phyloP scores from a whole-genome alignment of 805 yeast genomes.

The Metahyphopichia silvanorum region DNA sequence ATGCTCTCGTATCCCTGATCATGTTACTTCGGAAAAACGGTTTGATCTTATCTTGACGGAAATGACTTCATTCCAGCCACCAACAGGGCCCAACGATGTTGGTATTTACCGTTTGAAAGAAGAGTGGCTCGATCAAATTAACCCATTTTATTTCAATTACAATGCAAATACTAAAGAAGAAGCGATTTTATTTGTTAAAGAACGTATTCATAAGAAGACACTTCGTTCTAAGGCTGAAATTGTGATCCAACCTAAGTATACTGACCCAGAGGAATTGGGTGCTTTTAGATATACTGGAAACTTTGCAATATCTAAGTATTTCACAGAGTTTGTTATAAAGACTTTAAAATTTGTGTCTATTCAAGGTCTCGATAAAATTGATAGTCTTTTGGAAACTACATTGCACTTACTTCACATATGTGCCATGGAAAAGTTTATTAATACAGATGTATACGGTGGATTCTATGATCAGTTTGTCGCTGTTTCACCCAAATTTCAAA shows the following conservation, averaged over 20 bases:
- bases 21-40: slow-evolving; percentile 63
- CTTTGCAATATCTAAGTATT: slow-evolving; percentile 51
- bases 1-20: slow-evolving; percentile 69
- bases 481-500: slow-evolving; percentile 26
- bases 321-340: slow-evolving; percentile 50
- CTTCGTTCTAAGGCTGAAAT: slow-evolving; percentile 43
- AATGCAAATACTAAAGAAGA: slow-evolving; percentile 79
- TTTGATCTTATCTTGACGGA: slow-evolving; percentile 54
- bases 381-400: slow-evolving; percentile 53
- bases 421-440: slow-evolving; percentile 27
- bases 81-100: slow-evolving; percentile 31
- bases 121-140: slow-evolving; percentile 27
- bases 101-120: slow-evolving; percentile 38
- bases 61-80: slow-evolving; percentile 30
- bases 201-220: slow-evolving; percentile 39
- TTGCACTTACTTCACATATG: slow-evolving; percentile 70
- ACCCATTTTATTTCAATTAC: slow-evolving; percentile 78
- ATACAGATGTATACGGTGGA: slow-evolving; percentile 23
- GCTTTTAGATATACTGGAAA: slow-evolving; percentile 44
- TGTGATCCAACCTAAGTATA: slow-evolving; percentile 53
- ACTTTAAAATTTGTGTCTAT: slow-evolving; percentile 40
- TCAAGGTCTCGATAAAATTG: slow-evolving; percentile 42
- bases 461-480: slow-evolving; percentile 28
- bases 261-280: slow-evolving; percentile 28
- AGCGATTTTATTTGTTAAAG: slow-evolving; percentile 63